Conservation (phyloP, 139 green algal species). For the Marvania coccoides region DNA sequence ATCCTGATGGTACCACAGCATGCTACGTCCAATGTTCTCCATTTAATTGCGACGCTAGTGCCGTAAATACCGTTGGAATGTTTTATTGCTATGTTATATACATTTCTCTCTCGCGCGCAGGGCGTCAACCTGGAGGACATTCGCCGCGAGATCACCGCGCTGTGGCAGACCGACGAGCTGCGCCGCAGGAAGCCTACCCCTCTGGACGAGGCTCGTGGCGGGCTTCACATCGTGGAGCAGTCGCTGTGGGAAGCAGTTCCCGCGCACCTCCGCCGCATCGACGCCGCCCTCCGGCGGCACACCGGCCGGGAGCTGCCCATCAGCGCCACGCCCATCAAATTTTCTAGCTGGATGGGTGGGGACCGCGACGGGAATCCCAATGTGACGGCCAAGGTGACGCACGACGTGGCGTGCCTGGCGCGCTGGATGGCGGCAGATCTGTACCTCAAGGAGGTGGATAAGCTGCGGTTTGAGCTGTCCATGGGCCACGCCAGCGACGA, state of each 20-base stretch:
- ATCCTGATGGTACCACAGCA: no score
- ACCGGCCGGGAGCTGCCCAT: conserved; percentile 76
- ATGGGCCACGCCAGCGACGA: conserved; percentile 76
- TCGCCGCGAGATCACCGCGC: conserved; percentile 65
- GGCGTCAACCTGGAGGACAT: conserved; percentile 51
- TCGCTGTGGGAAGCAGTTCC: conserved; percentile 81
- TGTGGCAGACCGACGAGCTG: conserved; percentile 96
- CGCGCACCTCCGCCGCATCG: conserved; percentile 72
- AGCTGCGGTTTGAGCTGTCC: conserved; percentile 84
- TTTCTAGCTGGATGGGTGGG: conserved; percentile 93
- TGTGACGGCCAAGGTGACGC: conserved; percentile 72
- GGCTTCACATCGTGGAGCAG: conserved; percentile 92
- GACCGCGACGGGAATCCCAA: conserved; percentile 93
- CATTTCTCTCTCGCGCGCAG: no score
- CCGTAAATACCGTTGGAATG: no score
- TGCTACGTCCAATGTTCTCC: no score
- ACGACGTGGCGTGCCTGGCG: conserved; percentile 63
- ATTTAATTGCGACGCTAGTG: no score
- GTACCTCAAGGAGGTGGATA: conserved; percentile 84
- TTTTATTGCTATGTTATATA: no score
- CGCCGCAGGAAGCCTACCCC: conserved; percentile 77
- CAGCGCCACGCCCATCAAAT: conserved; percentile 55
- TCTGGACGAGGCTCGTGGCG: conserved; percentile 86
- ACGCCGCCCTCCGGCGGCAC: conserved; percentile 71
- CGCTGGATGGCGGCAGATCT: conserved; percentile 88